phyloP scores from a whole-genome alignment of 345 rosid species.

The Hirschfeldia incana region DNA sequence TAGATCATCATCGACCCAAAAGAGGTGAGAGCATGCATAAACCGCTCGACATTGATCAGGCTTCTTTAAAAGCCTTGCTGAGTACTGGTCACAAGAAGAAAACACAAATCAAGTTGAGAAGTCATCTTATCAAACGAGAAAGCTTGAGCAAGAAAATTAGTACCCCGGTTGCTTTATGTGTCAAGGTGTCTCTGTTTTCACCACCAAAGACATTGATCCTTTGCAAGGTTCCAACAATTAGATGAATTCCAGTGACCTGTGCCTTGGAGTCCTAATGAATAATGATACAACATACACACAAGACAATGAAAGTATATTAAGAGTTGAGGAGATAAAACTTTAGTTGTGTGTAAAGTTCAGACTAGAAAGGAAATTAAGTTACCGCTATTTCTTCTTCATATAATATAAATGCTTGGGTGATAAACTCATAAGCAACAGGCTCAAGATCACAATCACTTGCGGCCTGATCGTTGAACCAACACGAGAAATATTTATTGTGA shows the following conservation, averaged over 20 bases:
- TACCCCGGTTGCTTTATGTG: constrained; percentile 96
- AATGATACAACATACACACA: constrained; percentile 10
- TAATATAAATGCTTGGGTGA: constrained; percentile 74
- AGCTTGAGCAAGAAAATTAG: constrained; percentile 4
- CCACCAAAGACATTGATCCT: constrained; percentile 83
- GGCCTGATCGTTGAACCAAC: constrained; percentile 54
- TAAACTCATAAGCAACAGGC: constrained; percentile 81
- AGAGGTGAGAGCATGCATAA: constrained; percentile 87
- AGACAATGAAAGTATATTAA: not conserved
- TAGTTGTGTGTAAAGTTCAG: constrained; percentile 10
- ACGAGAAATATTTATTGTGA: not conserved
- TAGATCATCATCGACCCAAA: constrained; percentile 63
- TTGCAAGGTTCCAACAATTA: constrained; percentile 81
- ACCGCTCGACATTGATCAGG: constrained; percentile 97
- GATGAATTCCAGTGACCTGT: constrained; percentile 82
- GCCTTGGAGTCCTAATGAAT: constrained; percentile 73
- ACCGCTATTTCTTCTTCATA: constrained; percentile 93
- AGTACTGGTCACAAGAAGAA: constrained; percentile 53
- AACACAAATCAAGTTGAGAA: not conserved
- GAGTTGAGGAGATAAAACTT: not conserved
- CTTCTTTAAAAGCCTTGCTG: constrained; percentile 90
- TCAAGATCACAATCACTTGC: constrained; percentile 83
- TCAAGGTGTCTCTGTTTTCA: constrained; percentile 87
- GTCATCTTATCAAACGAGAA: constrained; percentile 11
- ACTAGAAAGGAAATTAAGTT: constrained; percentile 20